Evolutionary conservation across 2,329 filamentous ascomycete species (phyloP), one percentile per base, ranked within the genome.

Genomic region (Fusarium sp.): DNA sequence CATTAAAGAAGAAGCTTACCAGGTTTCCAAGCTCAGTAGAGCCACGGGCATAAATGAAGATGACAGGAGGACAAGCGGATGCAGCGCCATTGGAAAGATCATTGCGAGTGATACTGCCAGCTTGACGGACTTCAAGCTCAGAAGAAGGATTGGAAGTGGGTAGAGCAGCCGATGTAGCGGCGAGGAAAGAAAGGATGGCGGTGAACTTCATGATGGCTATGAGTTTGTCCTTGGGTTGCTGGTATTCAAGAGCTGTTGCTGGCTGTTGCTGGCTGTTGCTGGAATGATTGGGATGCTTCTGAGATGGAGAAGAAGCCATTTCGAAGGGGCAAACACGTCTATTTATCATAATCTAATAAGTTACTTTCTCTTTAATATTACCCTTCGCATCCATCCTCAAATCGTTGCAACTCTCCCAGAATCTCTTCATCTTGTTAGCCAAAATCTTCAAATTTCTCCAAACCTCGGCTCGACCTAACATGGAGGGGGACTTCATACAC

Each of bases 11-110:
- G 6, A 8, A 12, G 57, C 58, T 65, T 63, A 80, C 81, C 76
- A 83, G 73, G 70, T 83, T 83, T 38, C 81, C 81, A 14, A 63
- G 41, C 67, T 83, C 81, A 11, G 77, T 80, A 1, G 81, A 81
- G 14, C 76, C 81, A 5, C 81, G 79, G 50, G 81, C 81, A 62
- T 76, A 83, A 71, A 83, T 80, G 67, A 82, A 78, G 60, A 83
- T 82, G 9, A 77, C 78, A 12, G 57, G 67, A 2, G 81, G 81
- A 60, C 81, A 83, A 27, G 73, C 69, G 11, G 73, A 70, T 6
- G 70, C 60, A 42, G 64, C 74, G 26, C 79, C 80, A 1, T 60
- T 50, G 33, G 77, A 74, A 35, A 81, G 76, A 30, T 80, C 79
- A 48, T 75, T 73, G 26, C 73, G 68, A 26, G 73, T 76, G 33